phyloP scores from a whole-genome alignment of 768 basidiomycete species.

The Boletus rufocinnamomeus region DNA sequence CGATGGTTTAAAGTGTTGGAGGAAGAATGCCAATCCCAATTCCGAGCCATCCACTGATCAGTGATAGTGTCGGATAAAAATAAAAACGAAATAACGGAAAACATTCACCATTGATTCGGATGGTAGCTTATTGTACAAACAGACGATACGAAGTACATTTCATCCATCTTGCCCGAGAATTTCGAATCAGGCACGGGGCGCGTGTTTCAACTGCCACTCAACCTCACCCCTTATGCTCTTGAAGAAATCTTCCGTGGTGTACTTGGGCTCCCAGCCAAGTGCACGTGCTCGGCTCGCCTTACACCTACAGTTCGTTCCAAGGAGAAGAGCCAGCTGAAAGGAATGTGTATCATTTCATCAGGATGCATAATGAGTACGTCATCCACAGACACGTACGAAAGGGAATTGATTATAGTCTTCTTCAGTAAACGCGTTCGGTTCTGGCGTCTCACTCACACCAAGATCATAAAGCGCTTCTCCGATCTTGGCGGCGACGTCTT shows the following conservation, averaged over 20 bases:
- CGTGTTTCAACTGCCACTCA: slow-evolving; percentile 21
- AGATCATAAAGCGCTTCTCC: slow-evolving; percentile 33
- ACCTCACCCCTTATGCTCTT: slow-evolving; percentile 24
- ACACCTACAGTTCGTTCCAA: slow-evolving; percentile 27
- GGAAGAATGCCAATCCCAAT: no score
- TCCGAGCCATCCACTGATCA: no score
- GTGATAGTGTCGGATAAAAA: background rate
- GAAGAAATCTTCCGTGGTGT: slow-evolving; percentile 32
- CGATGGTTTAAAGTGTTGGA: no score
- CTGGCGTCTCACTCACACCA: slow-evolving; percentile 18
- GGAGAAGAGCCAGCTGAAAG: slow-evolving; percentile 15
- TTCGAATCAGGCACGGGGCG: background rate
- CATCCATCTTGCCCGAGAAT: background rate
- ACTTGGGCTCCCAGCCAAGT: slow-evolving; percentile 34
- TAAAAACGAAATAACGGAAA: background rate
- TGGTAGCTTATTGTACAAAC: background rate
- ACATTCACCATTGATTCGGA: background rate
- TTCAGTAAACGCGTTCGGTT: slow-evolving; percentile 46
- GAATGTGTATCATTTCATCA: background rate
- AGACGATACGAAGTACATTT: background rate
- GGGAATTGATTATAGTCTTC: slow-evolving; percentile 16
- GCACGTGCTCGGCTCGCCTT: slow-evolving; percentile 21
- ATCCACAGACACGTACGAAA: slow-evolving; percentile 4
- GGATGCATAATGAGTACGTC: background rate
- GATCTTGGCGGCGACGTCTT: slow-evolving; percentile 46